A percentile compares a stretch with the other conserved stretches of the same genome.
Evolutionary conservation across 179 eudicot species (phyloP).

Genomic region (Pouteria campechiana): DNA sequence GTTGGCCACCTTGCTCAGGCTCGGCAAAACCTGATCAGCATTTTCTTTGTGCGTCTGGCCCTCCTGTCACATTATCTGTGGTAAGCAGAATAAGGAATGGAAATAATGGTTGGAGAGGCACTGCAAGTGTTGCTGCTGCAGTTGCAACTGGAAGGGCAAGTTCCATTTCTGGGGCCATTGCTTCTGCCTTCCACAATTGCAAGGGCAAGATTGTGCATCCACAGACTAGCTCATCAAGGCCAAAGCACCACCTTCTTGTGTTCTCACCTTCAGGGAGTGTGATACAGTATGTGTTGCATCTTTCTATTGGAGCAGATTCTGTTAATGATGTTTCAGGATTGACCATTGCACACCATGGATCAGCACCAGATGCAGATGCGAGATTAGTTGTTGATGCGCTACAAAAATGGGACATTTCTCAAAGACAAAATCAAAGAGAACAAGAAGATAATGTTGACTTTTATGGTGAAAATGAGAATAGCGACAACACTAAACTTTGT

Average conservation of each 20-base stretch:
- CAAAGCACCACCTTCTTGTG: slow-evolving; percentile 50
- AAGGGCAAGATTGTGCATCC: slow-evolving; percentile 13
- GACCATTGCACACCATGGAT: slow-evolving; percentile 17
- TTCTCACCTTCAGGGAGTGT: slow-evolving; percentile 60
- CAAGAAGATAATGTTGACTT: slow-evolving; percentile 50
- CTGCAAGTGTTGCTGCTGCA: slow-evolving; percentile 62
- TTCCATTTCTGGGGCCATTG: slow-evolving; percentile 48
- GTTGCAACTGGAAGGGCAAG: slow-evolving; percentile 54
- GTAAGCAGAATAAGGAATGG: slow-evolving; percentile 76
- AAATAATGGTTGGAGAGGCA: slow-evolving; percentile 59
- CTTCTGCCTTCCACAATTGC: slow-evolving; percentile 51
- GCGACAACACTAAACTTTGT: slow-evolving; percentile 32
- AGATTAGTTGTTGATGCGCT: slow-evolving; percentile 55
- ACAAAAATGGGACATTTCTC: slow-evolving; percentile 79
- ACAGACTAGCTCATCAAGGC: slow-evolving; percentile 17
- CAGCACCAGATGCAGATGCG: slow-evolving; percentile 32
- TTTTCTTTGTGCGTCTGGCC: slow-evolving; percentile 25
- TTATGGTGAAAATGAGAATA: slow-evolving; percentile 43
- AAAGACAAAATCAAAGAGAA: slow-evolving; percentile 44
- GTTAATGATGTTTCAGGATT: slow-evolving; percentile 14
- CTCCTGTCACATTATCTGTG: slow-evolving; percentile 59
- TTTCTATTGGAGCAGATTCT: slow-evolving; percentile 28
- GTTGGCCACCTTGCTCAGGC: slow-evolving; percentile 22
- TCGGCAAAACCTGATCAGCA: slow-evolving; percentile 25
- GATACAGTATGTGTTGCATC: slow-evolving; percentile 50